A percentile compares a stretch with the other conserved stretches of the same genome.
These are phyloP conservation scores for Aureobasidium sp. DNA, from an alignment of 2,329 filamentous ascomycete genomes.

Conservation along the genomic window DNA sequence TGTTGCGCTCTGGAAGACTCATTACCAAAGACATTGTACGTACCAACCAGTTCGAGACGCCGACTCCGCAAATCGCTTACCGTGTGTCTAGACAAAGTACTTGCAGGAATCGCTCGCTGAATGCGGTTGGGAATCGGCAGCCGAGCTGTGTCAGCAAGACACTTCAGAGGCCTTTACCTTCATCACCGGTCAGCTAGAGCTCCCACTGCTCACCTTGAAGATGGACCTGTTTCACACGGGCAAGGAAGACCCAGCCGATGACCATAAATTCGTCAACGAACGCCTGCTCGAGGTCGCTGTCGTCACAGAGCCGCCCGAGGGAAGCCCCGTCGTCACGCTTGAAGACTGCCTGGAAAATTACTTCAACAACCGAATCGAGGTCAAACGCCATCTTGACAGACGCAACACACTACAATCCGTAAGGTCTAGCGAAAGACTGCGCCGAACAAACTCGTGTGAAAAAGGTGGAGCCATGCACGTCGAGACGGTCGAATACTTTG, in stretches of 20 bases:
- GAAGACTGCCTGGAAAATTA: conserved; percentile 91
- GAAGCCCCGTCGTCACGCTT: conserved; percentile 58
- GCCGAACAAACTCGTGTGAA: conserved; percentile 17
- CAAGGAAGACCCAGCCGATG: conserved; percentile 69
- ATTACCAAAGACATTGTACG: conserved; percentile 74
- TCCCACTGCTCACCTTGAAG: conserved; percentile 81
- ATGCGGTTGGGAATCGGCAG: conserved; percentile 83
- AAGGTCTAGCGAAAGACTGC: conserved; percentile 23
- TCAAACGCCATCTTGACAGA: conserved; percentile 61
- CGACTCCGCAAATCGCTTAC: neutral
- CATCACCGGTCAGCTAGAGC: conserved; percentile 78
- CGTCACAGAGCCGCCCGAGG: conserved; percentile 59
- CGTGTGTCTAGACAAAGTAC: conserved; percentile 58
- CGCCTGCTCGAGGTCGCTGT: conserved; percentile 83
- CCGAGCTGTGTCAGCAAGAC: conserved; percentile 75
- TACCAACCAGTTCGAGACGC: neutral
- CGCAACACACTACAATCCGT: conserved; percentile 49
- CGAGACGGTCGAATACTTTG: conserved; percentile 34
- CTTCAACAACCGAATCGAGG: conserved; percentile 89
- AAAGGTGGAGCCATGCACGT: conserved; percentile 34
- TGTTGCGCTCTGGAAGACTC: conserved; percentile 74
- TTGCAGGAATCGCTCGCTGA: conserved; percentile 73
- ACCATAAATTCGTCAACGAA: conserved; percentile 93
- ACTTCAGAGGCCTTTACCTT: conserved; percentile 93
- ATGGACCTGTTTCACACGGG: conserved; percentile 93